Base-by-base conservation (phyloP, 805 yeast species). In the Starmerella gropengiesseri region DNA sequence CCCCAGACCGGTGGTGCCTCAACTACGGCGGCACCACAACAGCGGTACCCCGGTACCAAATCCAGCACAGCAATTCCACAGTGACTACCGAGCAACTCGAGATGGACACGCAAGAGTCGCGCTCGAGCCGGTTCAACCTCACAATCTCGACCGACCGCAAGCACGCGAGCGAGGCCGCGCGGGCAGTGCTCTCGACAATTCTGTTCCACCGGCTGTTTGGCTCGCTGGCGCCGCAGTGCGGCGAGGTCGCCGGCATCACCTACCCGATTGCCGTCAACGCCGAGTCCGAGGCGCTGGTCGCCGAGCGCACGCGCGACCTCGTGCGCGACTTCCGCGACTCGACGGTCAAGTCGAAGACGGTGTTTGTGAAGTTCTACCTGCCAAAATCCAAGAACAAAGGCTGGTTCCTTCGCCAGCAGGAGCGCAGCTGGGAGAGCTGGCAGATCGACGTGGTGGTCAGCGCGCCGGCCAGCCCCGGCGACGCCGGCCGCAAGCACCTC, bases 351-450 rank as follows among this genome's bases (percentile, higher is more conserved):
- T 5, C 35, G 6, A 27, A 39, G 28, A 29, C 27, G 12, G 18
- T 46, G 6, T 16, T 13, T 13, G 30, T 60, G 16, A 53, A 53
- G 45, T 64, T 64, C 50, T 60, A 49, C 47, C 60, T 55, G 22
- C 50, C 51, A 21, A 53, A 53, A 41, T 40, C 54, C 32, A 70
- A 71, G 60, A 71, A 70, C 44, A 61, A 68, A 17, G 68, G 77
- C 29, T 75, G 81, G 79, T 76, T 74, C 59, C 75, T 73, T 30
- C 67, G 57, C 50, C 44, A 53, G 25, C 74, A 70, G 33, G 73
- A 70, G 23, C 53, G 63, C 19, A 63, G 73, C 50, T 82, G 91
- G 86, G 93, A 82, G 55, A 65, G 69, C 18, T 82, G 94, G 93
- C 58, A 64, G 4, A 58, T 82, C 34, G 68, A 67, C 27, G 62